Evolutionary conservation across 2,329 filamentous ascomycete genomes (phyloP).

Genomic region (Trichoderma lentiforme): DNA sequence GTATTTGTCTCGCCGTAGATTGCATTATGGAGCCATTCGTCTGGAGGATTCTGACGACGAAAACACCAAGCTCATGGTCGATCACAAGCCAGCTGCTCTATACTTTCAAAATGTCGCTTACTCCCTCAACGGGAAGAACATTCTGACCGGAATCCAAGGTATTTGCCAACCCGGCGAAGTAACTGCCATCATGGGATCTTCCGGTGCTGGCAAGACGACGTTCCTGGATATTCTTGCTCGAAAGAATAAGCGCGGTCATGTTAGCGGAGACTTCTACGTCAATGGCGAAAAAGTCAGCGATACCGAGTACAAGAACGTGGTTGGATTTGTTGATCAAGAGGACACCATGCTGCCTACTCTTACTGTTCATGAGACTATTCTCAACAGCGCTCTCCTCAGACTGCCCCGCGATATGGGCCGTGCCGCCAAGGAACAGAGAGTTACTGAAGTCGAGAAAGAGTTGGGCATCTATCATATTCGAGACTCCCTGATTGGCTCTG

Average conservation of each 20-base stretch:
- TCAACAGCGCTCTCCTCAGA: constrained; percentile 87
- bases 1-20: constrained; percentile 77
- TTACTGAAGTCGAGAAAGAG: constrained; percentile 91
- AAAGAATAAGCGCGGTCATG: constrained; percentile 88
- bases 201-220: constrained; percentile 93
- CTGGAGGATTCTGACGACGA: constrained; percentile 91
- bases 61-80: constrained; percentile 77
- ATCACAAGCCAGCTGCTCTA: constrained; percentile 86
- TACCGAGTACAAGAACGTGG: constrained; percentile 81
- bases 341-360: constrained; percentile 94
- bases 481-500: constrained; percentile 91
- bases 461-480: constrained; percentile 92
- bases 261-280: constrained; percentile 80
- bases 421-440: constrained; percentile 83
- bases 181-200: constrained; percentile 96
- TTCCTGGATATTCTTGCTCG: constrained; percentile 94
- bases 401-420: constrained; percentile 90
- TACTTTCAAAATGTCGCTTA: constrained; percentile 89
- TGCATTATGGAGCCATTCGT: constrained; percentile 68
- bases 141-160: constrained; percentile 75
- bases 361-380: constrained; percentile 95
- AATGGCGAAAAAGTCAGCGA: constrained; percentile 89
- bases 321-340: constrained; percentile 97
- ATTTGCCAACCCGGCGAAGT: constrained; percentile 93
- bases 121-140: constrained; percentile 79